A percentile compares a stretch with the other conserved stretches of the same genome.
These are phyloP conservation scores for Bjerkandera adusta DNA, from an alignment of 1,284 basidiomycete genomes.

Conservation along the genomic window DNA sequence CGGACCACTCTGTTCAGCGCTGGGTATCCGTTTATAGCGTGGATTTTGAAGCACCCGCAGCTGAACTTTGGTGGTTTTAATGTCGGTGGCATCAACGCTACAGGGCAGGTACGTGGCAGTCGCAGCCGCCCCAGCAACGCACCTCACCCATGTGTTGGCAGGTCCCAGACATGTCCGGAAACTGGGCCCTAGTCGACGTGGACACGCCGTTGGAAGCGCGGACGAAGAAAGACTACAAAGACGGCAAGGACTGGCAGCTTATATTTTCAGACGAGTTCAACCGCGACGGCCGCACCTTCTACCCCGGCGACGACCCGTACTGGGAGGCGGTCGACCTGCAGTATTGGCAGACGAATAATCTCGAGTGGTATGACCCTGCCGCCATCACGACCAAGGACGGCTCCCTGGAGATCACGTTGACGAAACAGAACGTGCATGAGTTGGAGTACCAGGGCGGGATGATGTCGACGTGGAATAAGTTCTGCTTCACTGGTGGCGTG, in stretches of 20 bases:
- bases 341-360: slow-evolving; percentile 58
- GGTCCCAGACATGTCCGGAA: too few species aligned
- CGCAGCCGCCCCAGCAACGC: too few species aligned
- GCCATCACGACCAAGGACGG: slow-evolving; percentile 66
- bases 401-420: slow-evolving; percentile 55
- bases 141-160: too few species aligned
- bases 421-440: slow-evolving; percentile 46
- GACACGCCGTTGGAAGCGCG: too few species aligned
- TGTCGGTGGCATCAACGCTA: too few species aligned
- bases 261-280: slow-evolving; percentile 76
- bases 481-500: slow-evolving; percentile 61
- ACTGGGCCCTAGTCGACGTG: too few species aligned
- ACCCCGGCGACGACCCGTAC: slow-evolving; percentile 51
- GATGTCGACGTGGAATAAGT: slow-evolving; percentile 49
- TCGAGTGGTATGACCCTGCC: slow-evolving; percentile 63
- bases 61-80: too few species aligned
- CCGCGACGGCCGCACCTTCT: slow-evolving; percentile 54
- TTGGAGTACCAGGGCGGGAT: slow-evolving; percentile 53
- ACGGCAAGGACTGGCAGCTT: too few species aligned
- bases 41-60: slow-evolving; percentile 49
- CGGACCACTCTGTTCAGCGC: slow-evolving; percentile 45
- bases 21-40: slow-evolving; percentile 78
- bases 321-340: slow-evolving; percentile 73
- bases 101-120: too few species aligned
- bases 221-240: too few species aligned